Conservation (phyloP, 1,284 basidiomycete species). For the Cutaneotrichosporon spelunceum region DNA sequence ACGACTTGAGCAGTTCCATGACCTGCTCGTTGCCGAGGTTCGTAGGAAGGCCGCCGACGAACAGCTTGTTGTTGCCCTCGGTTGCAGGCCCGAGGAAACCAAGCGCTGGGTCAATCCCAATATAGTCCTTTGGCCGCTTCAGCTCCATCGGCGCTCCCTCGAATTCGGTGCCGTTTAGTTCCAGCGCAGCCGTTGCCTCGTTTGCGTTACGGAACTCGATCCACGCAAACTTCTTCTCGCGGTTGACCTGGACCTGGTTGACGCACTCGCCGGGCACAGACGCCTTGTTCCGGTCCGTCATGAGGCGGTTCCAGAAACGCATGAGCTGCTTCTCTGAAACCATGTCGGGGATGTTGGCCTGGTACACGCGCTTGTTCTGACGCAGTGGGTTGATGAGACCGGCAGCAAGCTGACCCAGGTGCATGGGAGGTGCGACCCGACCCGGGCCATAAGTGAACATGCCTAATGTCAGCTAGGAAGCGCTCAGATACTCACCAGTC, state of each 20-base stretch:
- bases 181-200: slow-evolving; percentile 93
- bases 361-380: slow-evolving; percentile 90
- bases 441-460: slow-evolving; percentile 49
- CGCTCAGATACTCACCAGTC: slow-evolving; percentile 63
- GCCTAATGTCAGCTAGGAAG: slow-evolving; percentile 29
- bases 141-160: slow-evolving; percentile 71
- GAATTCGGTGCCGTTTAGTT: slow-evolving; percentile 77
- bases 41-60: slow-evolving; percentile 90
- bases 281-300: slow-evolving; percentile 83
- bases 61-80: slow-evolving; percentile 96
- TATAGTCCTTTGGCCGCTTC: slow-evolving; percentile 93
- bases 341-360: slow-evolving; percentile 88
- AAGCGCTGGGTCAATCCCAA: slow-evolving; percentile 57
- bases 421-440: slow-evolving; percentile 44
- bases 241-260: slow-evolving; percentile 87
- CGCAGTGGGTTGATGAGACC: slow-evolving; percentile 79
- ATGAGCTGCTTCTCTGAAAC: slow-evolving; percentile 85
- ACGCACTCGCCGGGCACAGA: slow-evolving; percentile 83
- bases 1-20: slow-evolving; percentile 92
- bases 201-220: slow-evolving; percentile 97
- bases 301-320: slow-evolving; percentile 92
- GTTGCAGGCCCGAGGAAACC: slow-evolving; percentile 94
- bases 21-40: slow-evolving; percentile 98
- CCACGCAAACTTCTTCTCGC: slow-evolving; percentile 97
- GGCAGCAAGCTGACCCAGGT: slow-evolving; percentile 37